phyloP scores from a whole-genome alignment of 805 yeast genomes.

The Candida sanyiensis region DNA sequence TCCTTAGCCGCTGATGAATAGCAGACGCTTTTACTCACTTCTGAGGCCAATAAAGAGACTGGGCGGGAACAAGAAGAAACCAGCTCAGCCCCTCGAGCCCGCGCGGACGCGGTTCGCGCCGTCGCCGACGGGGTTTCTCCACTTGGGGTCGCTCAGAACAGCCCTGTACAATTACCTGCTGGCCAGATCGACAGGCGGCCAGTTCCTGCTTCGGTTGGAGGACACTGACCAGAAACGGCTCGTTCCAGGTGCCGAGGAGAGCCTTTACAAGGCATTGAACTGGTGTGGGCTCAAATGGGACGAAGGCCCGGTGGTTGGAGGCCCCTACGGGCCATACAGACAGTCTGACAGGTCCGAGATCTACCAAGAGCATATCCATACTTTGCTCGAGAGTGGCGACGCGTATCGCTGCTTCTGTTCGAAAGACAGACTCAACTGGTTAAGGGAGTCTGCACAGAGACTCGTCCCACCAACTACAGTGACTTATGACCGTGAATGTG shows the following conservation, averaged over 20 bases:
- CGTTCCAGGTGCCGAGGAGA: conserved; percentile 76
- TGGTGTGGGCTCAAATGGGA: conserved; percentile 78
- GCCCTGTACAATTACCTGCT: conserved; percentile 84
- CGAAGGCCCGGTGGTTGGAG: conserved; percentile 61
- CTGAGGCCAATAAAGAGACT: conserved; percentile 9
- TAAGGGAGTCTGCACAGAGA: conserved; percentile 67
- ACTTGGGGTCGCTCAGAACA: conserved; percentile 88
- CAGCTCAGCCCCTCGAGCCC: conserved; percentile 32
- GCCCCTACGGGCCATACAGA: conserved; percentile 62
- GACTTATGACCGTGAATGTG: conserved; percentile 84
- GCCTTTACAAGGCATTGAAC: conserved; percentile 63
- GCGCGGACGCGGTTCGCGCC: conserved; percentile 95
- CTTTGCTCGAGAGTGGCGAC: conserved; percentile 52
- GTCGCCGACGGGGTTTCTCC: conserved; percentile 95
- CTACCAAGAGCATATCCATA: conserved; percentile 54
- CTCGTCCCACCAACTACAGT: conserved; percentile 87
- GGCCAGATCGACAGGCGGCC: conserved; percentile 76
- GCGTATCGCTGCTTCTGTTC: conserved; percentile 90
- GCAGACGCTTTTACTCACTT: conserved; percentile 6
- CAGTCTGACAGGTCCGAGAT: conserved; percentile 76
- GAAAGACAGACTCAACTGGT: conserved; percentile 61
- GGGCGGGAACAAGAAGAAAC: conserved; percentile 10
- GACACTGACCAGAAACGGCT: conserved; percentile 86
- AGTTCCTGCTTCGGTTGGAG: conserved; percentile 76
- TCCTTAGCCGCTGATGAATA: not conserved